phyloP scores from a whole-genome alignment of 805 yeast species.

The Clavispora asparagi region DNA sequence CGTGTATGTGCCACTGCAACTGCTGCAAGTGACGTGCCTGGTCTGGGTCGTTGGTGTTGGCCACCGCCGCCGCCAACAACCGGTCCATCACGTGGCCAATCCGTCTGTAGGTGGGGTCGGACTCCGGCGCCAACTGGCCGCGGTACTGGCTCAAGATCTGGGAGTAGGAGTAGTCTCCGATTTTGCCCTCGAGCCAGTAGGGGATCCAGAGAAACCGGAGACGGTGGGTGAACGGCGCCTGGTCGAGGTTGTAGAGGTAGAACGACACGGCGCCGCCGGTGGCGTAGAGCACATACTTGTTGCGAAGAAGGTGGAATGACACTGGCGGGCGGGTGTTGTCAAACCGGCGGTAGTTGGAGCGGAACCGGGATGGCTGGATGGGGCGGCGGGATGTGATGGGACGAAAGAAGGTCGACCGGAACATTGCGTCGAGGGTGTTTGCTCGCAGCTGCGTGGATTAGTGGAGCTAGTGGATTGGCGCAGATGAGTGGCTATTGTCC shows the following conservation, averaged over 20 bases:
- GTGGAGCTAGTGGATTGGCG: no score
- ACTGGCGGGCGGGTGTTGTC: conserved; percentile 2
- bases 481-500: no score
- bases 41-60: conserved; percentile 22
- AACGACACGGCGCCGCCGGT: conserved; percentile 14
- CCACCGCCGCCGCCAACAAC: conserved; percentile 54
- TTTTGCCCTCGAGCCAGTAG: conserved; percentile 51
- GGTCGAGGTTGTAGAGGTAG: conserved; percentile 46
- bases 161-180: conserved; percentile 62
- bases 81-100: conserved; percentile 61
- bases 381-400: no score
- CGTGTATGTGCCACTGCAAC: conserved; percentile 74
- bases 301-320: conserved; percentile 16
- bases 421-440: no score
- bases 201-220: conserved; percentile 69
- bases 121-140: conserved; percentile 50
- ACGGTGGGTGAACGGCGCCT: conserved; percentile 79
- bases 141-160: conserved; percentile 55
- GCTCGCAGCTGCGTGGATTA: no score
- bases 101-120: conserved; percentile 52
- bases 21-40: conserved; percentile 33
- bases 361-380: neutral
- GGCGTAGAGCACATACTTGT: conserved; percentile 29
- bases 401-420: no score
- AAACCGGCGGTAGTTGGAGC: conserved; percentile 19